Base-by-base conservation (phyloP, 1,139 yeast genomes). In the Wickerhamiella pararugosa region DNA sequence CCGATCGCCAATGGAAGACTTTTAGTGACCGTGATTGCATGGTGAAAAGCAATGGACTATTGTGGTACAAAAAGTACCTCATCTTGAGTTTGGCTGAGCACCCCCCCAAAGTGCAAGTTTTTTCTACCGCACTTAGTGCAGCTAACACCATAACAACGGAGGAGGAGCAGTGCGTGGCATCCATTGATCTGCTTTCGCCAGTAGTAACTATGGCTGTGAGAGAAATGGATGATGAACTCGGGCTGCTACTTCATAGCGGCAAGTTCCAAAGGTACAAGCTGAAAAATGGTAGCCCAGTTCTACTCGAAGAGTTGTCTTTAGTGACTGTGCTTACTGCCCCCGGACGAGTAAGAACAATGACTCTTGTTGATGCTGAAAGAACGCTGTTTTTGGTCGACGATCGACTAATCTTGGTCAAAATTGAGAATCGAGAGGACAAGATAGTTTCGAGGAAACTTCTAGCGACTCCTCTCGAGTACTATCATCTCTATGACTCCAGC, bases 1-100 rank as follows among this genome's bases (percentile, higher is more conserved):
- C 53, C 36, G 54, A 66, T 8, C 65, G 65, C 3, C 56, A 62
- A 29, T 66, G 71, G 71, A 64, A 62, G 45, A 65, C 62, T 40
- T 51, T 57, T 29, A 54, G 58, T 53, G 66, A 63, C 40, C 49
- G 50, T 15, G 66, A 64, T 38, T 58, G 63, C 39, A 50, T 62
- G 10, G 66, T 66, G 6, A 56, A 63, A n/a, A 68, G 66, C 7
- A 34, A 35, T n/a, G 67, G 69, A 2, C 56, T 66, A 51, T 51
- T 59, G 7, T 66, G 71, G 71, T 62, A 58, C 46, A 62, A 62
- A n/a, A 56, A 61, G 37, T 50, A 55, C 34, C 49, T 66, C 28
- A 52, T 66, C 15, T 59, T 59, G 5, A 64, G 66, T 1, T 60
- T 60, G 1, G 61, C 55, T 15, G 42, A 45, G 6, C 47, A 48